Conservation (phyloP, 2,329 filamentous ascomycete genomes). For the Exophiala bonariae region DNA sequence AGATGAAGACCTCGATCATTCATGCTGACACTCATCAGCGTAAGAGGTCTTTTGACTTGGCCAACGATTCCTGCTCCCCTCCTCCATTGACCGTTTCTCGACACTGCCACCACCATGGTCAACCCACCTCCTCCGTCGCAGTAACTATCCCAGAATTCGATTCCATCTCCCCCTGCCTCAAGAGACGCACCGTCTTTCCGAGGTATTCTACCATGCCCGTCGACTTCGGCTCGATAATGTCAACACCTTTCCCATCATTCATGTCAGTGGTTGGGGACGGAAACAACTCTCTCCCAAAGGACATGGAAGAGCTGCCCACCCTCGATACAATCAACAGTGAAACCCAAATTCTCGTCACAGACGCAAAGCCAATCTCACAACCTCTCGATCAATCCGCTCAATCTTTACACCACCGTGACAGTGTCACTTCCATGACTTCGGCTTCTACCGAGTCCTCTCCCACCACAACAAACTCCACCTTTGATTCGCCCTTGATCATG, state of each 20-base stretch:
- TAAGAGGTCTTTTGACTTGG: conserved; percentile 28
- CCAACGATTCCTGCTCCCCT: conserved; percentile 16
- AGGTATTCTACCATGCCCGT: conserved; percentile 25
- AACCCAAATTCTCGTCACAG: conserved; percentile 19
- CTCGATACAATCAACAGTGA: conserved; percentile 20
- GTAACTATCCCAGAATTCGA: conserved; percentile 6
- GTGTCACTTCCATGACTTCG: conserved; percentile 52
- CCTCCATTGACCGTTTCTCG: conserved; percentile 11
- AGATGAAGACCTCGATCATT: conserved; percentile 13
- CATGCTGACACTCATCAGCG: conserved; percentile 26
- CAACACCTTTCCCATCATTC: conserved; percentile 27
- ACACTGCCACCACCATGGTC: conserved; percentile 17
- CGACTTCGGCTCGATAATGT: conserved; percentile 25
- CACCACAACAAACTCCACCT: conserved; percentile 88
- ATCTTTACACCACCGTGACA: conserved; percentile 39
- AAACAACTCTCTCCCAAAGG: conserved; percentile 15
- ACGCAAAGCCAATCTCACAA: conserved; percentile 11
- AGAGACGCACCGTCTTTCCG: conserved; percentile 21
- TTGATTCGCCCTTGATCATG: conserved; percentile 85
- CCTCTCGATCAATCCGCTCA: conserved; percentile 11
- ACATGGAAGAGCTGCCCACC: conserved; percentile 18
- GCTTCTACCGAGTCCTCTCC: conserved; percentile 93
- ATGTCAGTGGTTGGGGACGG: conserved; percentile 27
- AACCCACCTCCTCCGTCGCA: conserved; percentile 9
- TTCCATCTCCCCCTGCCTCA: conserved; percentile 12